phyloP scores from a whole-genome alignment of 345 rosid species.

The Dimocarpus longan region DNA sequence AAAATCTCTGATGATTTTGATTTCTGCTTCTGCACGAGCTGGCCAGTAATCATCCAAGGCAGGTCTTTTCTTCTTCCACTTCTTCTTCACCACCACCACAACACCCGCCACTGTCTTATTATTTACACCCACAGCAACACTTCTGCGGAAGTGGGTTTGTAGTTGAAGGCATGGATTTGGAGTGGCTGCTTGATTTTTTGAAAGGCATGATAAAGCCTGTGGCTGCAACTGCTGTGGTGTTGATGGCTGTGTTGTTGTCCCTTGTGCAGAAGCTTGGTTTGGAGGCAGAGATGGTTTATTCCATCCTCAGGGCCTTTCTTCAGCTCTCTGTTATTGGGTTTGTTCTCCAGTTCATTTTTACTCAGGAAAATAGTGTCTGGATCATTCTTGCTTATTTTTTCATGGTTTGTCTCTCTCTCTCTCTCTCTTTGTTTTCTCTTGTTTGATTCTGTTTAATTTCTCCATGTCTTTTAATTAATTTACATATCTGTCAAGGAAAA shows the following conservation, averaged over 20 bases:
- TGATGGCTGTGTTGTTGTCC: slow-evolving; percentile 68
- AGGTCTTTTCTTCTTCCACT: slow-evolving; percentile 26
- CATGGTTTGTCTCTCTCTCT: slow-evolving; percentile 50
- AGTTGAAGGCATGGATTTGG: slow-evolving; percentile 34
- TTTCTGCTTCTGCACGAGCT: slow-evolving; percentile 25
- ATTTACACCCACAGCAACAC: background rate
- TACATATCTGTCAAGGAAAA: background rate
- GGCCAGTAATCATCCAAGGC: slow-evolving; percentile 26
- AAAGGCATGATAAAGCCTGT: slow-evolving; percentile 83
- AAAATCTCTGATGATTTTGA: background rate
- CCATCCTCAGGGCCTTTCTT: slow-evolving; percentile 70
- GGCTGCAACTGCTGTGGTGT: slow-evolving; percentile 75
- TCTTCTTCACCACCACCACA: background rate
- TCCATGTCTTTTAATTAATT: background rate
- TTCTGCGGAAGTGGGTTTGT: background rate
- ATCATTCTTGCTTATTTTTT: slow-evolving; percentile 84
- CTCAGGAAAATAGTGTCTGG: slow-evolving; percentile 53
- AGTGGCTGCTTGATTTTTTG: slow-evolving; percentile 59
- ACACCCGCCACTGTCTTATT: background rate
- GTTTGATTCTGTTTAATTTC: background rate
- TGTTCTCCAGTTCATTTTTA: slow-evolving; percentile 87
- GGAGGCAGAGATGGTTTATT: slow-evolving; percentile 80
- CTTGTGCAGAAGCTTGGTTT: slow-evolving; percentile 63
- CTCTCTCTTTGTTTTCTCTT: background rate
- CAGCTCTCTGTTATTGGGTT: slow-evolving; percentile 88